These are phyloP conservation scores for Papiliotrema flavescens DNA, from an alignment of 1,284 basidiomycete genomes.

Conservation along the genomic window DNA sequence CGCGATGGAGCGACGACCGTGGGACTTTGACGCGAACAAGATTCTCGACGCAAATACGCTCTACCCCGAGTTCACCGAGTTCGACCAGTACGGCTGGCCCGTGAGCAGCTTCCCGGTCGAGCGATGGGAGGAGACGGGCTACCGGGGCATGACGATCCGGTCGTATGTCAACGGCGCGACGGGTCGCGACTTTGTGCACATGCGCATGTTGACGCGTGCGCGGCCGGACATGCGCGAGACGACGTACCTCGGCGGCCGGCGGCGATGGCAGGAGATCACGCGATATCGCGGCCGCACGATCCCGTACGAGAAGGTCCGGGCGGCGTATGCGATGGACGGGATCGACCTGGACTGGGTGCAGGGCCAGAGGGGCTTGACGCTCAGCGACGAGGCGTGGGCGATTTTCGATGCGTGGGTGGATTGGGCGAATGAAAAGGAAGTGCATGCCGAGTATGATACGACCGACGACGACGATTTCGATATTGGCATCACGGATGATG, in stretches of 20 bases:
- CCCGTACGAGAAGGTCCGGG: neutral
- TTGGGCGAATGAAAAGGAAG: too few species aligned
- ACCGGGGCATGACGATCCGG: neutral
- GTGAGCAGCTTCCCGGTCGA: too few species aligned
- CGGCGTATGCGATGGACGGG: neutral
- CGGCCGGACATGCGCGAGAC: neutral
- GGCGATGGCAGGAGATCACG: neutral
- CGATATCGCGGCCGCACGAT: neutral
- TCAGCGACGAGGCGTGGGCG: neutral
- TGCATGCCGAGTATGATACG: too few species aligned
- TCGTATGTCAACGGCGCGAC: neutral
- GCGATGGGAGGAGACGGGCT: neutral
- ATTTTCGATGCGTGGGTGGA: neutral
- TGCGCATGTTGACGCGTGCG: neutral
- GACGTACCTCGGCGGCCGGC: neutral
- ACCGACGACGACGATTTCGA: too few species aligned
- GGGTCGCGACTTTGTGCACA: neutral
- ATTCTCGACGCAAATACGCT: too few species aligned
- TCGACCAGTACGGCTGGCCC: too few species aligned
- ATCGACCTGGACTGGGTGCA: neutral
- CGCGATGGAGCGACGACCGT: too few species aligned
- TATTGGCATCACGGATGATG: too few species aligned
- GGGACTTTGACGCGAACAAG: too few species aligned
- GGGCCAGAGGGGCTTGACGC: neutral
- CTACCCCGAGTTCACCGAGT: too few species aligned